Evolutionary conservation across 148 eudicot genomes (phyloP).

Genomic region (Rhododendron henanense): DNA sequence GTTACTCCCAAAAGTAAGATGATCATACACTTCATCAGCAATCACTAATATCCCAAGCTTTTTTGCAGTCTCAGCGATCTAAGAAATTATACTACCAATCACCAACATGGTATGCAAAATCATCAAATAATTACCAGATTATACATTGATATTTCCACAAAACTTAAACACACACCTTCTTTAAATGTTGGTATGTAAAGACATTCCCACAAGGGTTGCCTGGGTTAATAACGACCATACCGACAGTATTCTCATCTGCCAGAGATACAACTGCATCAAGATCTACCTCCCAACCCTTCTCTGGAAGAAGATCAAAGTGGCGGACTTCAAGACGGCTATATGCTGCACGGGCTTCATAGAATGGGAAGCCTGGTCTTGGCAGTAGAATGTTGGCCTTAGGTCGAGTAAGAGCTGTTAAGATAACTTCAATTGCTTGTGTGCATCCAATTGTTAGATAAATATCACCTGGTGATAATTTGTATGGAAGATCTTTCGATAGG

Average conservation of each 20-base stretch:
- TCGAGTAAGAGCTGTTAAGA: slow-evolving; percentile 33
- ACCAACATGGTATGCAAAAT: neutral
- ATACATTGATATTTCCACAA: neutral
- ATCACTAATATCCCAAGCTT: slow-evolving; percentile 70
- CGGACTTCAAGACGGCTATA: slow-evolving; percentile 30
- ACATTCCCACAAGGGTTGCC: slow-evolving; percentile 63
- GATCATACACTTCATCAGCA: slow-evolving; percentile 71
- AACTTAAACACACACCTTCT: slow-evolving; percentile 28
- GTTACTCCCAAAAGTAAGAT: slow-evolving; percentile 59
- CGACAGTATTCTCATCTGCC: slow-evolving; percentile 49
- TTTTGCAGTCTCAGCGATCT: slow-evolving; percentile 71
- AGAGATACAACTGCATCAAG: slow-evolving; percentile 37
- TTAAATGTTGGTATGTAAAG: slow-evolving; percentile 32
- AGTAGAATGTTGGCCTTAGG: slow-evolving; percentile 48
- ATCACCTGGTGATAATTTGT: slow-evolving; percentile 43
- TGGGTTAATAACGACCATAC: slow-evolving; percentile 50
- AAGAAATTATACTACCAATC: neutral
- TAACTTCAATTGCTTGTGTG: slow-evolving; percentile 41
- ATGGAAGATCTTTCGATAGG: slow-evolving; percentile 47
- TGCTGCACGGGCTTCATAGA: slow-evolving; percentile 41
- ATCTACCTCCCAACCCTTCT: slow-evolving; percentile 49
- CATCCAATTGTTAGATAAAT: slow-evolving; percentile 40
- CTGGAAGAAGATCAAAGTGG: slow-evolving; percentile 50
- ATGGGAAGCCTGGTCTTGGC: slow-evolving; percentile 50
- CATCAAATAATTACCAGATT: neutral